phyloP scores from a whole-genome alignment of 352 stramenopile species.

The Phytophthora agathidicida region DNA sequence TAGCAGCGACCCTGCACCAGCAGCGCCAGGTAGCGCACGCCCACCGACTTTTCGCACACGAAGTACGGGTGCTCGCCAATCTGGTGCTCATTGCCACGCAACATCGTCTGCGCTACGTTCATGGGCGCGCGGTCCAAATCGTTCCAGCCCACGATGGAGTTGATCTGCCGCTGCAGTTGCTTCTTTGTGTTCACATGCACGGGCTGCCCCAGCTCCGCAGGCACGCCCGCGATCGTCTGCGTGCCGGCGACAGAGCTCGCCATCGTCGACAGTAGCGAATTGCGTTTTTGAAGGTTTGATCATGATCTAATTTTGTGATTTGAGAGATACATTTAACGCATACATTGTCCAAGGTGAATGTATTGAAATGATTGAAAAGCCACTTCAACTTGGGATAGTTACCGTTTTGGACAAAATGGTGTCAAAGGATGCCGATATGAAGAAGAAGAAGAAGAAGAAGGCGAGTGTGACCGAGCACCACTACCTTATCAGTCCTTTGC shows the following conservation, averaged over 20 bases:
- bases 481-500: slow-evolving; percentile 8
- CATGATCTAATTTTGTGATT: no score
- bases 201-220: slow-evolving; percentile 66
- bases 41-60: slow-evolving; percentile 82
- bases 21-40: slow-evolving; percentile 78
- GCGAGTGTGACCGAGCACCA: slow-evolving; percentile 5
- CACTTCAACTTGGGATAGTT: not conserved
- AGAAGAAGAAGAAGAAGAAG: slow-evolving; percentile 12
- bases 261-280: no score
- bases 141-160: slow-evolving; percentile 81
- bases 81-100: slow-evolving; percentile 75
- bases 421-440: slow-evolving; percentile 2
- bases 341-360: not conserved
- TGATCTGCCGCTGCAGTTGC: slow-evolving; percentile 84
- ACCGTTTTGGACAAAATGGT: not conserved
- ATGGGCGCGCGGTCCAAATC: slow-evolving; percentile 79
- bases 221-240: slow-evolving; percentile 53
- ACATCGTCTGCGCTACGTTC: slow-evolving; percentile 71
- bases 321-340: no score
- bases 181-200: slow-evolving; percentile 79
- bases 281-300: no score
- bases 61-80: slow-evolving; percentile 86
- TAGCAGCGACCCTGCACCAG: slow-evolving; percentile 85
- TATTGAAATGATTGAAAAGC: not conserved
- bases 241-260: slow-evolving; percentile 12